Evolutionary conservation across 257 asterid species (phyloP), one percentile per base, ranked within the genome.

Genomic region (Nicotiana noctiflora): DNA sequence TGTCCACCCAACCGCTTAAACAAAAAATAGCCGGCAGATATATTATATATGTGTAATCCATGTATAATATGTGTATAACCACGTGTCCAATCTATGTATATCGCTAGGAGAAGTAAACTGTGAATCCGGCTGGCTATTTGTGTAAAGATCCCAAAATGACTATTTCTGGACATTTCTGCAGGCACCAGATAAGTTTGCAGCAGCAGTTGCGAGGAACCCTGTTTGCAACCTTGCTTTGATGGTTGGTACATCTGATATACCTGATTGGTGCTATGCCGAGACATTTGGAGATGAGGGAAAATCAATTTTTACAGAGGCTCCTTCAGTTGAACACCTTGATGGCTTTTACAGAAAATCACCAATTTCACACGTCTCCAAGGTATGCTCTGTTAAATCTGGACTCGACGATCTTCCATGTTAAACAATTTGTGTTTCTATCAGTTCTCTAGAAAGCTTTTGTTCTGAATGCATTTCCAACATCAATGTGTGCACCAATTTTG

Each of bases 201-300:
- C 97, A n/a, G 99, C 99, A 53, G 97, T 90, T 78, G 92, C 96
- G 18, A 90, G 99, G 84, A 96, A 92, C 81, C 99, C 99, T 18
- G 96, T 92, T 13, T 92, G 98, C 92, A 94, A 94, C 93, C 83
- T 96, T n/a, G 90, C 96, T 63, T 84, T 93, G 91, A 96, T 96
- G 97, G 94, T 92, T 7, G 99, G 98, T 84, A 92, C 97, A 19
- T 80, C 92, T 51, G 99, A 96, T 85, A 94, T 93, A 76, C 98
- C 99, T 2, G 98, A 96, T 80, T 96, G 98, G 98, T 89, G 94
- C 77, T 96, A 84, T 86, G 88, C 87, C 40, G 97, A 92, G 87
- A 76, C 87, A 53, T 91, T 87, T 85, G 99, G 99, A 81, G 86
- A 76, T 49, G 79, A 89, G 66, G 98, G 97, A 14, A 92, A 87